Percentiles rank a stretch among this genome's conserved stretches.
These are phyloP conservation scores for Thyridium curvatum DNA, from an alignment of 2,329 filamentous ascomycete species.

Conservation along the genomic window DNA sequence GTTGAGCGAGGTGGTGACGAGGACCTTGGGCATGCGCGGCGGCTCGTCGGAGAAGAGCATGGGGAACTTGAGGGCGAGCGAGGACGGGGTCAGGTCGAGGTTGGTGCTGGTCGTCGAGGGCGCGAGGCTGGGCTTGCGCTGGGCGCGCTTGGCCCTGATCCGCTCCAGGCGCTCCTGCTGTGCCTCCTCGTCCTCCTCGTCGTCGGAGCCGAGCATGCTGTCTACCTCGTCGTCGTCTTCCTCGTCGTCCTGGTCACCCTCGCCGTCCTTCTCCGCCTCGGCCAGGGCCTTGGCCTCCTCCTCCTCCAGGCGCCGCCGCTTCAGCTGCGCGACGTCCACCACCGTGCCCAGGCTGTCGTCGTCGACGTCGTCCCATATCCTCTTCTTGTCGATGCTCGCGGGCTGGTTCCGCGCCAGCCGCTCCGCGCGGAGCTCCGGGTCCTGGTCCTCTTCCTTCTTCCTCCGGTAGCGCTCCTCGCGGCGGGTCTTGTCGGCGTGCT, in stretches of 20 bases:
- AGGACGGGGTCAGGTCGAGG: conserved; percentile 55
- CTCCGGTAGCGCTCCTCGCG: conserved; percentile 71
- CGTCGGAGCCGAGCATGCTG: conserved; percentile 71
- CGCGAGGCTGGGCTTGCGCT: conserved; percentile 35
- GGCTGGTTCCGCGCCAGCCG: conserved; percentile 75
- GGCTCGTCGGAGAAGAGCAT: conserved; percentile 54
- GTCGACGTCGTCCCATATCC: conserved; percentile 78
- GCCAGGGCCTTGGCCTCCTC: conserved; percentile 38
- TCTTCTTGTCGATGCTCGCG: conserved; percentile 76
- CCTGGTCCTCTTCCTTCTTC: conserved; percentile 78
- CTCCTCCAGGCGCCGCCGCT: conserved; percentile 47
- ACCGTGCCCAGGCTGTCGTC: conserved; percentile 47
- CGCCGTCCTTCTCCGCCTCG: conserved; percentile 33
- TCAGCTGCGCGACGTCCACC: conserved; percentile 55
- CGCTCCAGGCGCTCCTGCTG: conserved; percentile 22
- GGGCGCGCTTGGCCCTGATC: conserved; percentile 33
- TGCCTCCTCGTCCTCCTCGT: conserved; percentile 43
- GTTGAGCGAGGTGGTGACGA: conserved; percentile 87
- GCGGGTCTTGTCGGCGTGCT: conserved; percentile 63
- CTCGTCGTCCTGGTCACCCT: conserved; percentile 28
- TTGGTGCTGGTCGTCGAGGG: conserved; percentile 58
- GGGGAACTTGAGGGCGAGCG: conserved; percentile 55
- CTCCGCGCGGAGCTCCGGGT: conserved; percentile 68
- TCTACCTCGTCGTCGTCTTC: conserved; percentile 51
- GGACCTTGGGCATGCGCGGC: conserved; percentile 68